These are phyloP conservation scores for Dioscorea zingiberensis DNA, from an alignment of 106 monocot species.

Conservation along the genomic window DNA sequence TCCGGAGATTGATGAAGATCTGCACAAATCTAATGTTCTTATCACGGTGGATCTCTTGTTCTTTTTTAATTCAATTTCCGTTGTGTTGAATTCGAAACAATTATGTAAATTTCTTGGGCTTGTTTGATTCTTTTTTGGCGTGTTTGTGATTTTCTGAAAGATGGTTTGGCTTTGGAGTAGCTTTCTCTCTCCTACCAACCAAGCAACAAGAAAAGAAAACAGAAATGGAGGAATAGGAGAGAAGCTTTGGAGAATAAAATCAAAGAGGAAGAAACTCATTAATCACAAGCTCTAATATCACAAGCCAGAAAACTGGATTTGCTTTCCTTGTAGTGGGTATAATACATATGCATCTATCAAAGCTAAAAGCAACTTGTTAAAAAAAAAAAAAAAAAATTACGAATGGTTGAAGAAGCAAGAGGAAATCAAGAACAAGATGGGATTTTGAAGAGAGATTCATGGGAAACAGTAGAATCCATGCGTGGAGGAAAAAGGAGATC, in stretches of 20 bases:
- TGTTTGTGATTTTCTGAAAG: background rate
- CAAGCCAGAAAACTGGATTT: no score
- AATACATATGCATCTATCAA: background rate
- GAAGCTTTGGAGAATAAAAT: no score
- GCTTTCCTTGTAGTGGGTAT: background rate
- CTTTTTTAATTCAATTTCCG: background rate
- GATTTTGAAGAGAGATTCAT: background rate
- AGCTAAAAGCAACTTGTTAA: background rate
- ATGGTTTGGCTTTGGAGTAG: no score
- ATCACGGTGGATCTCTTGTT: conserved; percentile 21
- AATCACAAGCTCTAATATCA: background rate
- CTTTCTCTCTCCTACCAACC: no score
- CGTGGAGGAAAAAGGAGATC: background rate
- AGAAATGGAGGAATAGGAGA: background rate
- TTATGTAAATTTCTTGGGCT: background rate
- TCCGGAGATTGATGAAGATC: conserved; percentile 82
- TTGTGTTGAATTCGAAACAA: background rate
- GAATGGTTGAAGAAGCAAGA: background rate
- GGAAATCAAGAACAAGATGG: background rate
- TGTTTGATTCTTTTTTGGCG: background rate
- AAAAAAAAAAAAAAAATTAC: background rate
- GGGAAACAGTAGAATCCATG: no score
- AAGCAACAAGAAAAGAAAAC: no score
- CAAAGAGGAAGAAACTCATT: background rate
- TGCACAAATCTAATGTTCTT: conserved; percentile 75